Conservation (phyloP, 2,329 filamentous ascomycete species). For the Stylonectria norvegica region DNA sequence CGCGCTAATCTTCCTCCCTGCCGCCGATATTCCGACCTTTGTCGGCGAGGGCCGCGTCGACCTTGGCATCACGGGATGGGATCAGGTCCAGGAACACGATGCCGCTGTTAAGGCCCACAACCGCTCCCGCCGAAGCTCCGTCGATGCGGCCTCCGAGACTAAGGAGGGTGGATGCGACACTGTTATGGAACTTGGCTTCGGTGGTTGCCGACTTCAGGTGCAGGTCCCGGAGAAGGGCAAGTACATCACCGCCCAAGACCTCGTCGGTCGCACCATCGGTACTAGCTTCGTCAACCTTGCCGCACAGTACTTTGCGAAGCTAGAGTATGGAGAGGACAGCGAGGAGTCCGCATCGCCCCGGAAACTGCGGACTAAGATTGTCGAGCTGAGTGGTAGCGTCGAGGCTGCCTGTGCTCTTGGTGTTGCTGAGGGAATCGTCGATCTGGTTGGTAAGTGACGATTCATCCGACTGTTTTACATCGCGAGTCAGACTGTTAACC, state of each 20-base stretch:
- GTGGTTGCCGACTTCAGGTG: conserved; percentile 89
- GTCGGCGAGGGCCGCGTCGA: conserved; percentile 93
- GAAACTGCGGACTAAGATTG: conserved; percentile 79
- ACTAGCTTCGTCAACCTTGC: conserved; percentile 91
- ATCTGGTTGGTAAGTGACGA: conserved; percentile 76
- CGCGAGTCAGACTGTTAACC: conserved; percentile 13
- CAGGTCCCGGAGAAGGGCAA: conserved; percentile 86
- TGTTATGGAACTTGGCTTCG: conserved; percentile 87
- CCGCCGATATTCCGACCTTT: conserved; percentile 95
- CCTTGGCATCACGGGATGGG: conserved; percentile 88
- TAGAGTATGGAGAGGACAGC: conserved; percentile 59
- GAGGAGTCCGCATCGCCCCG: conserved; percentile 32
- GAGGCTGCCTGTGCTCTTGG: conserved; percentile 95
- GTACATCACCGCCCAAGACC: conserved; percentile 65
- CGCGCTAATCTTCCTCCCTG: conserved; percentile 93
- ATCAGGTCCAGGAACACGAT: conserved; percentile 90
- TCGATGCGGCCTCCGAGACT: conserved; percentile 28
- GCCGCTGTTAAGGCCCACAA: conserved; percentile 53
- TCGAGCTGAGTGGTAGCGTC: conserved; percentile 93
- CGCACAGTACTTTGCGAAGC: conserved; percentile 74
- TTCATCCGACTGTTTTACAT: background rate
- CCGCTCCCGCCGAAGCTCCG: conserved; percentile 46
- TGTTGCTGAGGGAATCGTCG: conserved; percentile 94
- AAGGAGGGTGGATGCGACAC: conserved; percentile 68
- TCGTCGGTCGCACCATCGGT: conserved; percentile 89